Evolutionary conservation across 345 rosid genomes (phyloP), one percentile per base, ranked within the genome.

Genomic region (Euphorbia lathyris): DNA sequence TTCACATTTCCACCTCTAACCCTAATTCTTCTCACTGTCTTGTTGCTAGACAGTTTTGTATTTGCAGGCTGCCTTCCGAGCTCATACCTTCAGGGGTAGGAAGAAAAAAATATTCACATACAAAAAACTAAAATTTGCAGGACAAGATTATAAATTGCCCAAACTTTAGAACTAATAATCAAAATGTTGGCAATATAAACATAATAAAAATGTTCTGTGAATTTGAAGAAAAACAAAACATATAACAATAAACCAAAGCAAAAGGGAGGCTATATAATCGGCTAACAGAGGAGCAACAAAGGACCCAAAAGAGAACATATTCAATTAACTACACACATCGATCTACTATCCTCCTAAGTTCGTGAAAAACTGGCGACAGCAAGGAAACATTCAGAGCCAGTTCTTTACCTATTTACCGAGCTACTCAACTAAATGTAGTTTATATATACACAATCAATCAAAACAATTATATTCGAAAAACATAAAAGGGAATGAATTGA

Each of bases 21-120:
- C 74, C 78, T 69, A 55, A 75, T 34, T 67, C 78, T 75, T 38
- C 78, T 75, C 16, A 75, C 78, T 29, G 78, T 75, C 78, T 75
- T 75, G 66, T 75, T 75, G 65, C 78, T 75, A 45, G 78, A 75
- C 34, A 75, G 70, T 32, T 75, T 75, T 3, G 78, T 75, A 65
- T 19, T 75, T 10, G 78, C 78, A 12, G 78, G 66, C 65, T 75
- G 78, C 74, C 78, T 75, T 63, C 78, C 78, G 1, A 75, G 78
- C 66, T 75, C 78, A 32, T 75, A 75, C 74, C 78, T 75, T 69
- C 23, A 67, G 26, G 1, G 53, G n/a, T n/a, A n/a, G n/a, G 4
- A 40, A 27, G 17, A 25, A 9, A 26, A 25, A 19, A 7, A 22
- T 7, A 26, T 17, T 38, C 0, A 7, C 17, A 26, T 42, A 40